Conservation (phyloP, 192 early-diverging fungal genomes). For the Hyaloraphidium curvatum region DNA sequence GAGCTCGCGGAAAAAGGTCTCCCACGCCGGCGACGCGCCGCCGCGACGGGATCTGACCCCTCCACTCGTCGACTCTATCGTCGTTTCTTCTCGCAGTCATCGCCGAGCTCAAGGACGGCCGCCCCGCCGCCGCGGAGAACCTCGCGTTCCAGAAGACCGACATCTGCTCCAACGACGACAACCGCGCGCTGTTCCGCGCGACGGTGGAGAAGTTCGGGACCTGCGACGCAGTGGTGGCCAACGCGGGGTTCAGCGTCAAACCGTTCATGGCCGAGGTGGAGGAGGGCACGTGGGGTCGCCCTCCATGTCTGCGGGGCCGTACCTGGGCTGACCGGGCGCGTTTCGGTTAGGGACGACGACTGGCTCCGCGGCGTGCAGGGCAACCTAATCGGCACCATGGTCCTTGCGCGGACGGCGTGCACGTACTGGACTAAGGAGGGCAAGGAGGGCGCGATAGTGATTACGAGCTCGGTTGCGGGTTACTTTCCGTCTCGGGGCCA, state of each 20-base stretch:
- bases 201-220: neutral
- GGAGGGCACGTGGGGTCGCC: neutral
- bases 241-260: constrained; percentile 1
- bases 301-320: neutral
- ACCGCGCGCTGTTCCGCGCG: neutral
- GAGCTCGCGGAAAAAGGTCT: neutral
- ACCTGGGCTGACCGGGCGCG: neutral
- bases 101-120: neutral
- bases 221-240: neutral
- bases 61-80: neutral
- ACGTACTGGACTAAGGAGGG: neutral
- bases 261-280: neutral
- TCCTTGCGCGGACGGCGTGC: neutral
- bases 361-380: neutral
- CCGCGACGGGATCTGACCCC: neutral
- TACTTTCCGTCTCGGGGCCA: neutral
- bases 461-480: neutral
- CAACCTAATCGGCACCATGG: neutral
- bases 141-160: neutral
- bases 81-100: neutral
- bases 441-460: neutral
- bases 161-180: neutral
- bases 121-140: neutral
- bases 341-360: neutral
- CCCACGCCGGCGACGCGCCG: neutral